Conservation (phyloP, 257 asterid genomes). For the Schizonepeta tenuifolia region DNA sequence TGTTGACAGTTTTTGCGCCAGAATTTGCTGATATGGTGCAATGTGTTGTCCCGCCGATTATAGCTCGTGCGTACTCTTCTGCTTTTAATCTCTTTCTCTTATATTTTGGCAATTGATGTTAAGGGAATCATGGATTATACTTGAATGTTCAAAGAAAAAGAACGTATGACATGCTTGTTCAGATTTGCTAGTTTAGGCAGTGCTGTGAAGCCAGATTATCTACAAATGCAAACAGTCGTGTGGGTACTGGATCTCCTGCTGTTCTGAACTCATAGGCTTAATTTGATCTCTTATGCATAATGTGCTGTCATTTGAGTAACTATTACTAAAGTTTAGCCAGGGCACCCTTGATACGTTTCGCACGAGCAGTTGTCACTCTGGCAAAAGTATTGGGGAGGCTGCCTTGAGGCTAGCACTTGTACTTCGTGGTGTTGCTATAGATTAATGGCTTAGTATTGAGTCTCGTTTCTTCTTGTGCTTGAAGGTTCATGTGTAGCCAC, state of each 20-base stretch:
- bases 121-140: conserved; percentile 6
- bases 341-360: neutral
- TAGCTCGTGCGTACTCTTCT: neutral
- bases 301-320: conserved; percentile 14
- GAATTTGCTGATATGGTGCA: conserved; percentile 13
- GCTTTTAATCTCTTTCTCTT: neutral
- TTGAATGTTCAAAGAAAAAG: neutral
- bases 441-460: neutral
- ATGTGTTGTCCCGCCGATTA: conserved; percentile 5
- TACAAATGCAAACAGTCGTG: neutral
- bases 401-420: neutral
- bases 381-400: neutral
- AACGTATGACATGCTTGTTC: neutral
- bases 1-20: conserved; percentile 2
- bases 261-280: neutral
- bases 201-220: conserved; percentile 25
- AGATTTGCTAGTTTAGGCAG: conserved; percentile 22
- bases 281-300: neutral
- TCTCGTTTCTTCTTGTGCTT: neutral
- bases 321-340: conserved; percentile 1
- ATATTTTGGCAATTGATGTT: neutral
- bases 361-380: conserved; percentile 8
- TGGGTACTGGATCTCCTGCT: neutral
- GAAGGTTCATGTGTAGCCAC: neutral
- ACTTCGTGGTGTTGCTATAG: conserved; percentile 2